A percentile compares a stretch with the other conserved stretches of the same genome.
These are phyloP conservation scores for Clonostachys sp. DNA, from an alignment of 2,329 filamentous ascomycete genomes.

Conservation along the genomic window DNA sequence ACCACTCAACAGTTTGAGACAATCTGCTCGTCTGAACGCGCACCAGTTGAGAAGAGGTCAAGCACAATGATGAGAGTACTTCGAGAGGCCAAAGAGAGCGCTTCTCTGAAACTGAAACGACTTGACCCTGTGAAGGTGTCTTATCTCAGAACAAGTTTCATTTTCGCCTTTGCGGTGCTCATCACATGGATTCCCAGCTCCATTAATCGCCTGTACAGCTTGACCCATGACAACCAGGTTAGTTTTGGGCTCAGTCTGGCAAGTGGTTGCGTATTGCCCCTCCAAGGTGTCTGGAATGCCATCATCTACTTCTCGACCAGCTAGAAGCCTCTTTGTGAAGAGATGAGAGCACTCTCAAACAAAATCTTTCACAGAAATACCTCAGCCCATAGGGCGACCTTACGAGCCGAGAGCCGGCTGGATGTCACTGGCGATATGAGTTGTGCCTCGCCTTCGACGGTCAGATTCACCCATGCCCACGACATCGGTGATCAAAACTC, in stretches of 20 bases:
- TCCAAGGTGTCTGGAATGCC: conserved; percentile 79
- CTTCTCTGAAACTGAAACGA: conserved; percentile 21
- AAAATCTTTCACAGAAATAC: conserved; percentile 4
- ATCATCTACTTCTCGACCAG: conserved; percentile 70
- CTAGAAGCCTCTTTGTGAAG: conserved; percentile 30
- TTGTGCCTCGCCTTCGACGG: too few species aligned
- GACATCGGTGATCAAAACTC: too few species aligned
- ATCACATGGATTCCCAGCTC: conserved; percentile 63
- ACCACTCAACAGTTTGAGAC: conserved; percentile 18
- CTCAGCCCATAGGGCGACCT: conserved; percentile 4
- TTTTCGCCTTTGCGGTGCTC: conserved; percentile 54
- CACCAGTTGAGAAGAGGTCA: background rate
- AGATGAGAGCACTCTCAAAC: conserved; percentile 8
- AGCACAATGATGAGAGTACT: conserved; percentile 12
- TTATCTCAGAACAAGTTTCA: conserved; percentile 55
- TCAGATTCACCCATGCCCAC: too few species aligned
- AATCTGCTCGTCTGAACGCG: conserved; percentile 16
- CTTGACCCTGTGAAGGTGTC: conserved; percentile 54
- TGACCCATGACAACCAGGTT: conserved; percentile 42
- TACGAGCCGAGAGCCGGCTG: conserved; percentile 17
- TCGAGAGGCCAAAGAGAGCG: conserved; percentile 15
- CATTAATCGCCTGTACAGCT: conserved; percentile 67
- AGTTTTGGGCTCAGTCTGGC: conserved; percentile 64
- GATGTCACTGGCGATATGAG: background rate
- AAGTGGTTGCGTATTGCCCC: conserved; percentile 66